Evolutionary conservation across 2,329 filamentous ascomycete genomes (phyloP), one percentile per base, ranked within the genome.

Genomic region (Trichophyton equinum): DNA sequence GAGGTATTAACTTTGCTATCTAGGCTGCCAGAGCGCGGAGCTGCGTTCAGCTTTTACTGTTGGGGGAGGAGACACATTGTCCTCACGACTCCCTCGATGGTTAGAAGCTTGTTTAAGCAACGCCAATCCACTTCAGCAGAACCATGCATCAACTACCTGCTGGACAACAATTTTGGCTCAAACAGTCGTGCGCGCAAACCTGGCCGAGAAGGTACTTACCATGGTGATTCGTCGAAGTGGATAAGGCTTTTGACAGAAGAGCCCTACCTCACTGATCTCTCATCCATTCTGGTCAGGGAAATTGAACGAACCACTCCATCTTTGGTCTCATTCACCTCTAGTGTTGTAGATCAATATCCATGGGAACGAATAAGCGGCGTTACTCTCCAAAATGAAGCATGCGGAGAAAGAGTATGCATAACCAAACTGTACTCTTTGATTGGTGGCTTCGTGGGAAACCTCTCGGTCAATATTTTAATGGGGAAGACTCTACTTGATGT

Each of bases 291-390:
- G 5, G 75, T 72, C 53, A 69, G 64, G 44, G 72, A 71, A 61
- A 70, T 79, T 4, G 72, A 79, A 62, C 68, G 71, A 5, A 74
- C 78, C 18, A 74, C 81, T 9, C 79, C 81, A 3, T 79, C 82
- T 59, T 69, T 87, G 38, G 77, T 86, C 44, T 83, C 82, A 0
- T 85, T 84, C 65, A 78, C 77, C 42, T 74, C 77, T 6, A 84
- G 82, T 18, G 73, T 78, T 1, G 81, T 87, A 25, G 84, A 87
- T 66, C 82, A 85, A 63, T 77, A 78, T 65, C 74, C 75, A 1
- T 87, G 85, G 84, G 85, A 87, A 68, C 78, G 82, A 38, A 72
- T 70, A n/a, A 77, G 74, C 18, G 70, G 76, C 8, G 73, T 80
- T 1, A 71, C 72, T 1, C 69, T 76, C 8, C 68, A 74, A 3